These are phyloP conservation scores for Melanogaster broomeanus DNA, from an alignment of 768 basidiomycete species.

Conservation along the genomic window DNA sequence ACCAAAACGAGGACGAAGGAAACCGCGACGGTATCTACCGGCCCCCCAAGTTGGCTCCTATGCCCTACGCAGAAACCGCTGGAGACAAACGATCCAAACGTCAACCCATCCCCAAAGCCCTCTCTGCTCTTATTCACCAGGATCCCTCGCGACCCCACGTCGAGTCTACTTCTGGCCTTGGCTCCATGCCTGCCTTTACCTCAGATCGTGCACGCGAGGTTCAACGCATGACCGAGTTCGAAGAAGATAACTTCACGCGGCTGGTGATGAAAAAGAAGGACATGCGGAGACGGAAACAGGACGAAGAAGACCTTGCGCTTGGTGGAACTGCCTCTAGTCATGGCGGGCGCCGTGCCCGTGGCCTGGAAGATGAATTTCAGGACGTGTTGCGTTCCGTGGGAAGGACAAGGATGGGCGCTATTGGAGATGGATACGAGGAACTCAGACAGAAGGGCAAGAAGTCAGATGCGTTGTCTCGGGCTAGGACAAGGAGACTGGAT, in stretches of 20 bases:
- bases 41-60: conserved; percentile 86
- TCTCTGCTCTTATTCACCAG: conserved; percentile 51
- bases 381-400: conserved; percentile 72
- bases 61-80: conserved; percentile 73
- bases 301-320: conserved; percentile 87
- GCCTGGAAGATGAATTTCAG: conserved; percentile 82
- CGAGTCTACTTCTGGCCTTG: conserved; percentile 75
- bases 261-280: conserved; percentile 91
- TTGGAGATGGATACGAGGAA: conserved; percentile 81
- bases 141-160: conserved; percentile 63
- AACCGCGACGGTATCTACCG: conserved; percentile 63
- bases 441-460: conserved; percentile 70
- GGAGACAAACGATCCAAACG: conserved; percentile 46
- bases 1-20: conserved; percentile 14
- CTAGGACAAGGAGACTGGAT: conserved; percentile 41
- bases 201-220: conserved; percentile 77
- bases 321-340: conserved; percentile 67
- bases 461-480: conserved; percentile 57
- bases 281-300: conserved; percentile 62
- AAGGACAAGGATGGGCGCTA: conserved; percentile 40
- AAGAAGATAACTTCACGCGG: conserved; percentile 93
- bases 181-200: conserved; percentile 54
- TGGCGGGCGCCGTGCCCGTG: conserved; percentile 62
- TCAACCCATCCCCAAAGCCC: conserved; percentile 65
- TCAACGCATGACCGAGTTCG: conserved; percentile 80